Base-by-base conservation (phyloP, 768 basidiomycete species). In the Lactarius hengduanensis region DNA sequence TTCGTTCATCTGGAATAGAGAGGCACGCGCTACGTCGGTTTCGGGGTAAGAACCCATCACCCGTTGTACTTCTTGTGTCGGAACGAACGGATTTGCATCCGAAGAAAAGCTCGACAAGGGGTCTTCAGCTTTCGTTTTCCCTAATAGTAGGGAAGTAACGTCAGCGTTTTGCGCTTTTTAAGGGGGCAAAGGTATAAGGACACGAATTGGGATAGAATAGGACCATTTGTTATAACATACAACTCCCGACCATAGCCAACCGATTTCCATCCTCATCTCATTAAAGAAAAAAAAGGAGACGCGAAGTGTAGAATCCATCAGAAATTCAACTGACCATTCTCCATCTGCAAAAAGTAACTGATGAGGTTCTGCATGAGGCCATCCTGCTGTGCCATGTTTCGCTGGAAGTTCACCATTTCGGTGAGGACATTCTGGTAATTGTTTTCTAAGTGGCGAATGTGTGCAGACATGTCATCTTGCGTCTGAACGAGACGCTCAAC, bases 301-400 rank as follows among this genome's bases (percentile, higher is more conserved):
- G 43, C 32, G 66, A 53, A 30, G 36, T 26, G 20, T 36, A 59
- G 30, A 63, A 59, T 68, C 47, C 59, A 26, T 69, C 68, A 75
- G 61, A 73, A 71, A 70, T 70, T 67, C 68, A 72, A 77, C 81
- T 75, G 74, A 82, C 82, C 82, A 68, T 80, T 81, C 77, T 92
- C 91, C 69, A 83, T 77, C 70, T 89, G 86, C 71, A 94, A 78
- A 76, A 92, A 90, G 78, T 91, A 92, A 65, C 88, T 86, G 71
- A 95, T 88, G 66, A 94, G 74, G 71, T 84, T 86, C 77, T 92
- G 89, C 85, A 92, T 88, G 62, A 94, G 75, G 50, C 85, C 86
- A 71, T 96, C 94, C 79, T 94, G 92, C 76, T 92, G 88, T 38
- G 89, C 90, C 85, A 88, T 85, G 70, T 84, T 86, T 66, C 84